Percentiles rank a stretch among this genome's conserved stretches.
Conservation (phyloP, 345 rosid species). For the Acer yangbiense region DNA sequence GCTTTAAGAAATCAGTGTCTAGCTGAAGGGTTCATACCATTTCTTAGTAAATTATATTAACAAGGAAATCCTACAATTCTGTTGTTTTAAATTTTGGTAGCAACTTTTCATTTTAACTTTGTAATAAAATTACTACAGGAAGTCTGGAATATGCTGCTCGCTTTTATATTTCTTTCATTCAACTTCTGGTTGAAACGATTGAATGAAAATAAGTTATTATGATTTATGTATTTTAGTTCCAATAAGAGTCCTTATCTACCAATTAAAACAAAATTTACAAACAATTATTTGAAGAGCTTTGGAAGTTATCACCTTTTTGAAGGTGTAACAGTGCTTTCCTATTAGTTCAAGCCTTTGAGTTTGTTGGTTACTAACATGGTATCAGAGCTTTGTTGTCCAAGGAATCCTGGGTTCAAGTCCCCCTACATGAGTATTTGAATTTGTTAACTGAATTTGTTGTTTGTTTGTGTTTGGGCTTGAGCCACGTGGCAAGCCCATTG, state of each 20-base stretch:
- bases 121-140: not conserved
- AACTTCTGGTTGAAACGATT: not conserved
- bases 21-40: not conserved
- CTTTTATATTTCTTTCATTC: not conserved
- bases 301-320: not conserved
- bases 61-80: not conserved
- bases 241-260: not conserved
- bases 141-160: not conserved
- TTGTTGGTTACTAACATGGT: too few relatives aligned
- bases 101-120: not conserved
- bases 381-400: too few relatives aligned
- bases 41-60: not conserved
- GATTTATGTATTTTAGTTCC: not conserved
- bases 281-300: not conserved
- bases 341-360: too few relatives aligned
- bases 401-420: too few relatives aligned
- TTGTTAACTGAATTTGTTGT: too few relatives aligned
- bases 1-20: not conserved
- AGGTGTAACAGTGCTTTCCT: too few relatives aligned
- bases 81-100: not conserved
- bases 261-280: not conserved
- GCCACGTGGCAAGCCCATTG: too few relatives aligned
- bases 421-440: too few relatives aligned
- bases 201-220: too few relatives aligned
- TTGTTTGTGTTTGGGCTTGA: too few relatives aligned